Base-by-base conservation (phyloP, 345 rosid genomes). In the Jatropha curcas region DNA sequence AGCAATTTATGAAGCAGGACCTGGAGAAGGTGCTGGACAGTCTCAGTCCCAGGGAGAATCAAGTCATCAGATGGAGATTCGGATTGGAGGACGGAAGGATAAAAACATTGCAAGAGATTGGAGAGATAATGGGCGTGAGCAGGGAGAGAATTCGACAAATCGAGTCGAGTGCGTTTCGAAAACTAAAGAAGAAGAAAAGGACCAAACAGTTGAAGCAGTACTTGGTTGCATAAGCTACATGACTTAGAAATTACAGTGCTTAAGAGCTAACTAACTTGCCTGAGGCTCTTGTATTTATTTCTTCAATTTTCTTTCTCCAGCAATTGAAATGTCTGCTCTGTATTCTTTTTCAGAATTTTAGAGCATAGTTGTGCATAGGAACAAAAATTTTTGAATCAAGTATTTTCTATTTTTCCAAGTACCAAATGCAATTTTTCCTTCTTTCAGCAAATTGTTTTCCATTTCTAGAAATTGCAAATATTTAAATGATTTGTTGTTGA, bases 111-210 rank as follows among this genome's bases (percentile, higher is more conserved):
- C 99, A 95, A 69, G 99, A 95, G 83, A 95, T 95, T 0, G 99
- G 99, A 13, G 99, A 95, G 65, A 50, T 77, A 35, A 87, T 95
- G 86, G 86, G 92, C 0, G 87, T 95, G 0, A 91, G 98, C 85
- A 82, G 99, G n/a, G 99, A 95, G 82, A 84, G 99, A 82, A 72
- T 95, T 68, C 83, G 98, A 48, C 99, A 95, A 59, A 92, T 95
- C 2, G 99, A 95, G 74, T 87, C 88, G 0, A 83, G 86, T 13
- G 98, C 94, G 11, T 91, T 91, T 67, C 85, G 92, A 45, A 95
- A 91, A 86, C 87, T 95, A 48, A 90, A 89, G 82, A 90, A 83
- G 84, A 92, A 89, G 85, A 95, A 80, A 70, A 89, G 92, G 83
- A 86, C 81, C 48, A 86, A 79, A 79, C 90, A 88, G 72, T 86